Evolutionary conservation across 108 stramenopile genomes (phyloP).

Genomic region (Skeletonema tropicum): DNA sequence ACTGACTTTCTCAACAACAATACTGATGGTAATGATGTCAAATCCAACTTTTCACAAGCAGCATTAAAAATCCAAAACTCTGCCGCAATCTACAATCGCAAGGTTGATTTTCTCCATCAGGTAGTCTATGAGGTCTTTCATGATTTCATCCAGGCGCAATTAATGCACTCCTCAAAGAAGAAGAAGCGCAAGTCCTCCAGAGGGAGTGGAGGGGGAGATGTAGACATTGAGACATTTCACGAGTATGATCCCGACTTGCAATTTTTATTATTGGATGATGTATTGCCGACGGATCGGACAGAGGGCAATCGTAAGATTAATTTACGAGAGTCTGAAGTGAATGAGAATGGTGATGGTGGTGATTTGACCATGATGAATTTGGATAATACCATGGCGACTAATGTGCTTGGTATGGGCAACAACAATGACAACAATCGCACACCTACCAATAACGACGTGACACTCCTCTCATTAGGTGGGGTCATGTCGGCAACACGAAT

Average conservation of each 20-base stretch:
- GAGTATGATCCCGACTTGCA: slow-evolving; percentile 72
- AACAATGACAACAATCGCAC: not conserved
- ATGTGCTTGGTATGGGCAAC: not conserved
- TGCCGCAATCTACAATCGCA: slow-evolving; percentile 85
- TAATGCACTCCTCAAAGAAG: slow-evolving; percentile 19
- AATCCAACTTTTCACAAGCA: slow-evolving; percentile 92
- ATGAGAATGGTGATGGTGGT: not conserved
- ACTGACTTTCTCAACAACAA: not conserved
- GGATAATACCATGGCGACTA: slow-evolving; percentile 12
- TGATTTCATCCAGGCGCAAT: slow-evolving; percentile 49
- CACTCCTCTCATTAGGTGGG: slow-evolving; percentile 39
- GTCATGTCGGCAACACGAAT: slow-evolving; percentile 32
- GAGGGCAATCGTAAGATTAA: slow-evolving; percentile 53
- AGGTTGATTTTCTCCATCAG: slow-evolving; percentile 94
- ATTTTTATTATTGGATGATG: slow-evolving; percentile 94
- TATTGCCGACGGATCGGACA: slow-evolving; percentile 74
- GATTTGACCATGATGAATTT: slow-evolving; percentile 11
- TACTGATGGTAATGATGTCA: slow-evolving; percentile 3
- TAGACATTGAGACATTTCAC: slow-evolving; percentile 69
- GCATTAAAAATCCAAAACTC: slow-evolving; percentile 94
- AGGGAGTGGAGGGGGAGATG: slow-evolving; percentile 42
- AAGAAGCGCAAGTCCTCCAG: slow-evolving; percentile 9
- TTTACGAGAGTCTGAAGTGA: slow-evolving; percentile 8
- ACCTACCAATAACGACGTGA: slow-evolving; percentile 19
- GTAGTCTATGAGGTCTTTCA: slow-evolving; percentile 86